These are phyloP conservation scores for Clarireedia paspali DNA, from an alignment of 2,329 filamentous ascomycete species.

Conservation along the genomic window DNA sequence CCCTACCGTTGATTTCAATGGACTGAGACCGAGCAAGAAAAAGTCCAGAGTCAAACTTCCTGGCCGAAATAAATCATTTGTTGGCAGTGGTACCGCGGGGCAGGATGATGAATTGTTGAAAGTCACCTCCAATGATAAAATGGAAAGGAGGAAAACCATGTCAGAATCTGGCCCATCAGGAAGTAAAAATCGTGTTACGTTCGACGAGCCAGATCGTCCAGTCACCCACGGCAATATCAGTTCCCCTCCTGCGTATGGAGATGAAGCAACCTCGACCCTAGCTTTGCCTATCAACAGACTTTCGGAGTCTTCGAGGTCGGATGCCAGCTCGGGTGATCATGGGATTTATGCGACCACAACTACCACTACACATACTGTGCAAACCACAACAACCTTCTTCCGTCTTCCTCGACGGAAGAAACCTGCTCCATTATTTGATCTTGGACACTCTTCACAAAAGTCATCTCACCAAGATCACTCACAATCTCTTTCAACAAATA, in stretches of 20 bases:
- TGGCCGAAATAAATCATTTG: slow-evolving; percentile 34
- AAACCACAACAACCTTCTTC: slow-evolving; percentile 68
- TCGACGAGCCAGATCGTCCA: slow-evolving; percentile 52
- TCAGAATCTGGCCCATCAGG: slow-evolving; percentile 28
- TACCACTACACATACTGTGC: slow-evolving; percentile 55
- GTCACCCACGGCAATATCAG: slow-evolving; percentile 32
- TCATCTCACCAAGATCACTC: slow-evolving; percentile 36
- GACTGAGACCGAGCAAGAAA: slow-evolving; percentile 44
- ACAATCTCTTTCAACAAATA: slow-evolving; percentile 31
- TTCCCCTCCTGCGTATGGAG: slow-evolving; percentile 50
- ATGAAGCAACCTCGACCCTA: slow-evolving; percentile 53
- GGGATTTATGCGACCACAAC: slow-evolving; percentile 49
- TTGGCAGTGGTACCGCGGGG: slow-evolving; percentile 8
- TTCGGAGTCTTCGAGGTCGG: slow-evolving; percentile 85
- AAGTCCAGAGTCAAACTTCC: slow-evolving; percentile 47
- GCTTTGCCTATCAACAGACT: slow-evolving; percentile 57
- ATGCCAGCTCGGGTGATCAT: slow-evolving; percentile 69
- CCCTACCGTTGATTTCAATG: slow-evolving; percentile 60
- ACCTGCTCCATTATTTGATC: slow-evolving; percentile 70
- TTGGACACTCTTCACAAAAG: slow-evolving; percentile 82
- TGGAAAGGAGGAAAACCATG: slow-evolving; percentile 36
- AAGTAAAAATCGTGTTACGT: slow-evolving; percentile 41
- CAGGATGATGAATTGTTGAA: slow-evolving; percentile 13
- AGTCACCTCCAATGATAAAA: slow-evolving; percentile 27
- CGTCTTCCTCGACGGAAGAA: slow-evolving; percentile 70